A percentile compares a stretch with the other conserved stretches of the same genome.
phyloP scores from a whole-genome alignment of 352 stramenopile species.

The Globisporangium okanoganense region DNA sequence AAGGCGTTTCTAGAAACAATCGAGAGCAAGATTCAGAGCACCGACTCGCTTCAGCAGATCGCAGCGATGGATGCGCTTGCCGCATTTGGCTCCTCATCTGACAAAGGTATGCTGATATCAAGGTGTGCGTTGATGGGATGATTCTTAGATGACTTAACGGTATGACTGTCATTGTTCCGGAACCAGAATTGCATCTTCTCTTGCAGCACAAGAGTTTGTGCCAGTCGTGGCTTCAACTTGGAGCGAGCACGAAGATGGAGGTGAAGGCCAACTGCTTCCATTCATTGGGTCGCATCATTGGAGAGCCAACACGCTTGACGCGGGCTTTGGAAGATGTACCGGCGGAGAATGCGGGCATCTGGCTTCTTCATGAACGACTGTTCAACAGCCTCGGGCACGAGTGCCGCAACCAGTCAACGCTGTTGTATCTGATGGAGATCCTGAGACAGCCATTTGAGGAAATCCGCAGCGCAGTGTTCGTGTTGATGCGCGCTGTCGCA shows the following conservation, averaged over 20 bases:
- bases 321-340: conserved; percentile 29
- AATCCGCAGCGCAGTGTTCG: conserved; percentile 70
- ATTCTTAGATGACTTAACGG: background rate
- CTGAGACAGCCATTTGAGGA: conserved; percentile 84
- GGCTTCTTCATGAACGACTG: conserved; percentile 58
- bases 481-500: conserved; percentile 71
- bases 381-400: conserved; percentile 62
- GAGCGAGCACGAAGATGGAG: conserved; percentile 56
- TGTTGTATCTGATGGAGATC: conserved; percentile 68
- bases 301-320: conserved; percentile 38
- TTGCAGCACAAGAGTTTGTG: conserved; percentile 69
- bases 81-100: conserved; percentile 72
- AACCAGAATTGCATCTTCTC: conserved; percentile 61
- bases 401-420: conserved; percentile 45
- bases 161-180: background rate
- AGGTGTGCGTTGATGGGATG: background rate
- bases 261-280: conserved; percentile 79
- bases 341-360: conserved; percentile 57
- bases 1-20: conserved; percentile 79
- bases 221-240: conserved; percentile 52
- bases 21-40: conserved; percentile 60
- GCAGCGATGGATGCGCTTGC: conserved; percentile 81
- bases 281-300: conserved; percentile 55
- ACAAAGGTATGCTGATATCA: conserved; percentile 50
- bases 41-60: conserved; percentile 67